Base-by-base conservation (phyloP, 1,139 yeast genomes). In the Taphrina confusa region DNA sequence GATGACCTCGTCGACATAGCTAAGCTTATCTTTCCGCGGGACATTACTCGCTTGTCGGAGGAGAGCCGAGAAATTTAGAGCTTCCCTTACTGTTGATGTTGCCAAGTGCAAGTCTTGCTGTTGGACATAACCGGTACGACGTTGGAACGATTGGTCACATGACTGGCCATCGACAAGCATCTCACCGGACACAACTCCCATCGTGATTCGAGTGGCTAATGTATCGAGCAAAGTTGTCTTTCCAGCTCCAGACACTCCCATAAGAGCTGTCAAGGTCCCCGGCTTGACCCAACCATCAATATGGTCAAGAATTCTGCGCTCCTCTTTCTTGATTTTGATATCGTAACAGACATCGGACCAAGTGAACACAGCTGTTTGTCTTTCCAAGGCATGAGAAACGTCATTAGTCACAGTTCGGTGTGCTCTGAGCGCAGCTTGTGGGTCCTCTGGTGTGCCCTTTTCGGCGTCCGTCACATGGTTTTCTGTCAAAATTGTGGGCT, bases 191-290 rank as follows among this genome's bases (percentile, higher is more conserved):
- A 86, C 85, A 50, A 83, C 84, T 74, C 94, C 94, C 77, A 82
- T 80, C 22, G 90, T 85, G 37, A 85, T 85, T 73, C 95, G 82
- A 66, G 84, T 84, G 28, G 92, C 87, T 65, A 86, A 76, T 65
- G 85, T 84, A 74, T 87, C 87, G 65, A 85, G 76, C 55, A 83
- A 70, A 0, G 94, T 85, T 12, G 94, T 86, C 69, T 86, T 86
- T 76, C 94, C 92, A 59, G 94, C 91, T 74, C 92, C 91, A 22
- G 94, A 85, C 16, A 90, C 86, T 67, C 95, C 94, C 94, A 86
- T 85, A 44, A 85, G 75, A 4, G 92, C 92, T 40, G 90, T 85
- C 67, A 85, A 73, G n/a, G 86, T 82, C 65, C 87, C 86, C 5
- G 94, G 94, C 69, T 84, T 83, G 55, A 87, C 94, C 69, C 76